These are phyloP conservation scores for Clarireedia hainanense DNA, from an alignment of 2,329 filamentous ascomycete species.

Conservation along the genomic window DNA sequence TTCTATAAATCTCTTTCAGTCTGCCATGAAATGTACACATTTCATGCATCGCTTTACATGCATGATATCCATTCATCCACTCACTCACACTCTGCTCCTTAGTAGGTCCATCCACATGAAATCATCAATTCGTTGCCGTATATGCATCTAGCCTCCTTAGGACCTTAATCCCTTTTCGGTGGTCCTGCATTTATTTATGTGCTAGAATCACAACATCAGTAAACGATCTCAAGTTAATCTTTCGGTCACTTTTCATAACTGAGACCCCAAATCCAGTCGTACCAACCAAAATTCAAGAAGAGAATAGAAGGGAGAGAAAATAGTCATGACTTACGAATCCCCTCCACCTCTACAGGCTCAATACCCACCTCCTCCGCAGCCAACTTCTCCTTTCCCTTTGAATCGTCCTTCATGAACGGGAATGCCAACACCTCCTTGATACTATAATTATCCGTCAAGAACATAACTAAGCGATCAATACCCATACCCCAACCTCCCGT, in stretches of 20 bases:
- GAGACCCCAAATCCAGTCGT: too few relatives aligned
- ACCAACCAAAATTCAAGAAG: not conserved
- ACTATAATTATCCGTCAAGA: conserved; percentile 88
- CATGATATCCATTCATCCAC: not conserved
- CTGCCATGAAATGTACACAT: too few relatives aligned
- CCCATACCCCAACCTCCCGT: conserved; percentile 97
- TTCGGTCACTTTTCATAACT: too few relatives aligned
- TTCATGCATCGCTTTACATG: not conserved
- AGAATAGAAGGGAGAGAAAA: too few relatives aligned
- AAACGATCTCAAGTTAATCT: not conserved
- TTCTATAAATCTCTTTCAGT: too few relatives aligned
- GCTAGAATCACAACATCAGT: not conserved
- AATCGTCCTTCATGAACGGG: conserved; percentile 94
- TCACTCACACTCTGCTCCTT: not conserved
- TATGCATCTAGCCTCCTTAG: not conserved
- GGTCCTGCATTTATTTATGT: not conserved
- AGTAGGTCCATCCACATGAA: not conserved
- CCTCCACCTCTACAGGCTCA: conserved; percentile 51
- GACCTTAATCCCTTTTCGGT: not conserved
- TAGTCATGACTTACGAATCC: conserved; percentile 33
- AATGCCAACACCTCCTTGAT: conserved; percentile 96
- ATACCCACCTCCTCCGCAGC: conserved; percentile 58
- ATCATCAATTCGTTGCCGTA: not conserved
- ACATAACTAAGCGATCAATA: conserved; percentile 90
- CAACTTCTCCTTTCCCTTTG: conserved; percentile 38